A percentile compares a stretch with the other conserved stretches of the same genome.
These are phyloP conservation scores for Calonectria pteridis DNA, from an alignment of 2,329 filamentous ascomycete species.

Conservation along the genomic window DNA sequence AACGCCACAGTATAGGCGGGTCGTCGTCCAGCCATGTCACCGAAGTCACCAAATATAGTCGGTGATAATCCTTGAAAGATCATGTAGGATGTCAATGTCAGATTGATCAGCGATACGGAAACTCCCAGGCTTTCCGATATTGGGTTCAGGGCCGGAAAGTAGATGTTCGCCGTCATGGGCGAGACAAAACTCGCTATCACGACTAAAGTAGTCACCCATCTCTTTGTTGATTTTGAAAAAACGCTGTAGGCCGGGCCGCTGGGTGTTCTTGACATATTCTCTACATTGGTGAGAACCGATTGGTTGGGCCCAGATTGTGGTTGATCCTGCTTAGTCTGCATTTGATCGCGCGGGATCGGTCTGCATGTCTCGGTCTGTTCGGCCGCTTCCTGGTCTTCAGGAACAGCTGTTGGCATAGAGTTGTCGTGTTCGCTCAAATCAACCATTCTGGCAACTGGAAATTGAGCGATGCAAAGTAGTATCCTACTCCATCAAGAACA, in stretches of 20 bases:
- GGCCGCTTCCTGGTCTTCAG: constrained; percentile 19
- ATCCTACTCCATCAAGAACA: background rate
- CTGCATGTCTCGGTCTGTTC: constrained; percentile 11
- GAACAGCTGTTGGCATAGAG: background rate
- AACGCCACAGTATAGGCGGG: constrained; percentile 72
- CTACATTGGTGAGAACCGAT: constrained; percentile 32
- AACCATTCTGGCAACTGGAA: constrained; percentile 25
- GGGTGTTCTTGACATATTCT: constrained; percentile 35
- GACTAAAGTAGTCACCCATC: constrained; percentile 67
- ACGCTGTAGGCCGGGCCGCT: constrained; percentile 46
- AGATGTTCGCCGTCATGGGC: constrained; percentile 71
- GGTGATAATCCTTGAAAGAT: constrained; percentile 74
- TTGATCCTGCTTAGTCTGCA: constrained; percentile 10
- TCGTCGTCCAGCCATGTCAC: constrained; percentile 71
- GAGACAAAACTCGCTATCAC: constrained; percentile 66
- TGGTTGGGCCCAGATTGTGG: constrained; percentile 10
- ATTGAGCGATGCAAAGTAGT: background rate
- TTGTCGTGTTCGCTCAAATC: constrained; percentile 23
- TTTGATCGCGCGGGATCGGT: constrained; percentile 18
- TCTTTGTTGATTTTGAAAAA: constrained; percentile 55
- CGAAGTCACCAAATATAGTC: constrained; percentile 71
- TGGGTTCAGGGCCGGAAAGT: constrained; percentile 57
- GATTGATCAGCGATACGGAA: constrained; percentile 57
- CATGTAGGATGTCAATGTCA: constrained; percentile 71
- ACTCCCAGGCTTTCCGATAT: constrained; percentile 56